Evolutionary conservation across 768 basidiomycete species (phyloP).

Genomic region (Amanita rubescens): DNA sequence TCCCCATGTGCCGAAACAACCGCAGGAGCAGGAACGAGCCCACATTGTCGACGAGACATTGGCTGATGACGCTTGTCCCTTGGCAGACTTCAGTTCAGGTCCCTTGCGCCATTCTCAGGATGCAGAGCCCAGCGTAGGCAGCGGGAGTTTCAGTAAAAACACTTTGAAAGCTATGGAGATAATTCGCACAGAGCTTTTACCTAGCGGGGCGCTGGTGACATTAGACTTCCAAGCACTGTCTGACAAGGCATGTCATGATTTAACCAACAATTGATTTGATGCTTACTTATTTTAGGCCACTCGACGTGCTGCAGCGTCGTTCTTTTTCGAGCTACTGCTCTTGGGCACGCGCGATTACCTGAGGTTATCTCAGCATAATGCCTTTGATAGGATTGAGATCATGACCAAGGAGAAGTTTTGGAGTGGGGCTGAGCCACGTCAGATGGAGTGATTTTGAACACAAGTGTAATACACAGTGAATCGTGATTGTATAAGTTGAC

Average conservation of each 20-base stretch:
- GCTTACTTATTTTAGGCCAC: slow-evolving; percentile 50
- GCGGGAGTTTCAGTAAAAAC: slow-evolving; percentile 81
- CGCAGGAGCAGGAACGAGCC: not conserved
- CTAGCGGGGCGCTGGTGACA: slow-evolving; percentile 26
- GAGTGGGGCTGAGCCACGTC: slow-evolving; percentile 23
- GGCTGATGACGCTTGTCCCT: slow-evolving; percentile 28
- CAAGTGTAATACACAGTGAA: too few relatives aligned
- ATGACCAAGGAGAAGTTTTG: slow-evolving; percentile 79
- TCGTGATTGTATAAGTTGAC: too few relatives aligned
- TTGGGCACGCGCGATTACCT: slow-evolving; percentile 91
- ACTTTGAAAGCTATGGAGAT: slow-evolving; percentile 78
- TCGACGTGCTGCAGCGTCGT: slow-evolving; percentile 85
- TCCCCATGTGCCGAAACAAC: not conserved
- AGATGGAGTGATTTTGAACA: not conserved
- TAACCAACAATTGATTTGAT: not conserved
- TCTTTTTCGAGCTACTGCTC: slow-evolving; percentile 97
- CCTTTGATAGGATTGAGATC: slow-evolving; percentile 86
- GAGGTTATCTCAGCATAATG: slow-evolving; percentile 60
- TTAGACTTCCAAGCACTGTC: slow-evolving; percentile 66
- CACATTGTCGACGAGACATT: not conserved
- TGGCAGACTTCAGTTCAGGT: slow-evolving; percentile 72
- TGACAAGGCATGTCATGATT: slow-evolving; percentile 64
- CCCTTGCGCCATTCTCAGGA: slow-evolving; percentile 46
- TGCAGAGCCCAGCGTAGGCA: slow-evolving; percentile 36
- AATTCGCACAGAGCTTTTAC: slow-evolving; percentile 54